Conservation (phyloP, 495 filamentous ascomycete species). For the Penicillium lividum region DNA sequence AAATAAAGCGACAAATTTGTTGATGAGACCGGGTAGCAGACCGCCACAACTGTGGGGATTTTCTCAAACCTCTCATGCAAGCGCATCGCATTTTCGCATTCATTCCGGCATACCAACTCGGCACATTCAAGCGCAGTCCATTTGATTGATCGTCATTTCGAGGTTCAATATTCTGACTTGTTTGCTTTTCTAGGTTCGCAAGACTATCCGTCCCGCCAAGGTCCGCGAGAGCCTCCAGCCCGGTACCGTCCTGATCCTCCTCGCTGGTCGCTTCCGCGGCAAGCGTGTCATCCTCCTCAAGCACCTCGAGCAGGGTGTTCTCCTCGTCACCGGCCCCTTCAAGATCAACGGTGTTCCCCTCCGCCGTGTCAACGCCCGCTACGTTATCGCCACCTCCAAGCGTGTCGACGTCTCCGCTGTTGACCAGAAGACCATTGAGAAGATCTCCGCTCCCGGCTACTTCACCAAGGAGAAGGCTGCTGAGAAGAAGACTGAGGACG, state of each 20-base stretch:
- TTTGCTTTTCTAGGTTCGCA: conserved; percentile 74
- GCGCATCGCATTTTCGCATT: conserved; percentile 15
- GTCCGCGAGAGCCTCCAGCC: conserved; percentile 84
- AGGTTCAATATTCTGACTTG: conserved; percentile 36
- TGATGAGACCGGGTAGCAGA: conserved; percentile 11
- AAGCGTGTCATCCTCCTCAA: conserved; percentile 99
- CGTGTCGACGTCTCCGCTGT: conserved; percentile 83
- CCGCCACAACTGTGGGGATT: background rate
- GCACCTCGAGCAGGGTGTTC: conserved; percentile 91
- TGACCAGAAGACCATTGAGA: conserved; percentile 79
- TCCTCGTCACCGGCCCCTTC: conserved; percentile 98
- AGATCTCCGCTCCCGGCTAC: conserved; percentile 81
- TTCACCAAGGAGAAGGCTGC: conserved; percentile 91
- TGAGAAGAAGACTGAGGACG: conserved; percentile 91
- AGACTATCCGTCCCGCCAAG: conserved; percentile 81
- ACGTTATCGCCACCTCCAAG: conserved; percentile 95
- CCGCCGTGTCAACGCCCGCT: conserved; percentile 95
- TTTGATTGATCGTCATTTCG: background rate
- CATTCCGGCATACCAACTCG: conserved; percentile 2
- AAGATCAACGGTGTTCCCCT: conserved; percentile 99
- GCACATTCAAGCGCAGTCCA: background rate
- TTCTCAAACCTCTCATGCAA: background rate
- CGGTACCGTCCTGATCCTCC: conserved; percentile 94
- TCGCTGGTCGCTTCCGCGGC: conserved; percentile 99
- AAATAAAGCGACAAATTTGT: conserved; percentile 10